These are phyloP conservation scores for Primulina tabacum DNA, from an alignment of 257 asterid genomes.

Conservation along the genomic window DNA sequence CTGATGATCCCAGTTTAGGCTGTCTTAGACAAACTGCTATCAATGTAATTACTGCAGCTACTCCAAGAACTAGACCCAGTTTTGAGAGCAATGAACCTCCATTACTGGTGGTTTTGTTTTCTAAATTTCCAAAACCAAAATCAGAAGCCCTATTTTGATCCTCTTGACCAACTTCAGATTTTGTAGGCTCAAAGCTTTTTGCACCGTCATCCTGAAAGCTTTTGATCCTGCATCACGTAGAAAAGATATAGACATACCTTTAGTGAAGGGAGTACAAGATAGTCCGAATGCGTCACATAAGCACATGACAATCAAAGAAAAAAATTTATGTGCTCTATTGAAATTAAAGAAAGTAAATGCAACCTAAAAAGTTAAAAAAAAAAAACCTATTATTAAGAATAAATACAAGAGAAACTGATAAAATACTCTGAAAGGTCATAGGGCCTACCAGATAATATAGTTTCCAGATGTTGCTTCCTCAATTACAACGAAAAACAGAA, in stretches of 20 bases:
- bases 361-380: background rate
- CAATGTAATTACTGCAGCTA: conserved; percentile 64
- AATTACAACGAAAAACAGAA: too few relatives aligned
- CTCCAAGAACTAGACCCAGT: conserved; percentile 55
- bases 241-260: background rate
- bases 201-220: conserved; percentile 41
- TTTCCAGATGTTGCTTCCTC: too few relatives aligned
- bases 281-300: background rate
- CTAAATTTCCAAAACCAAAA: conserved; percentile 27
- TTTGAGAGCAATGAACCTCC: conserved; percentile 56
- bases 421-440: too few relatives aligned
- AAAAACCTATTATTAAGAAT: too few relatives aligned
- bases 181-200: conserved; percentile 30
- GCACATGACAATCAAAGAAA: background rate
- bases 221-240: conserved; percentile 40
- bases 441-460: too few relatives aligned
- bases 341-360: background rate
- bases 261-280: background rate
- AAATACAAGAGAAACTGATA: too few relatives aligned
- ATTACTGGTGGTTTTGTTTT: conserved; percentile 27
- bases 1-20: conserved; percentile 46
- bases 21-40: conserved; percentile 44
- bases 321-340: background rate
- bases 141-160: conserved; percentile 32
- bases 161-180: conserved; percentile 30